These are phyloP conservation scores for Diaporthe australafricana DNA, from an alignment of 2,329 filamentous ascomycete genomes.

Conservation along the genomic window DNA sequence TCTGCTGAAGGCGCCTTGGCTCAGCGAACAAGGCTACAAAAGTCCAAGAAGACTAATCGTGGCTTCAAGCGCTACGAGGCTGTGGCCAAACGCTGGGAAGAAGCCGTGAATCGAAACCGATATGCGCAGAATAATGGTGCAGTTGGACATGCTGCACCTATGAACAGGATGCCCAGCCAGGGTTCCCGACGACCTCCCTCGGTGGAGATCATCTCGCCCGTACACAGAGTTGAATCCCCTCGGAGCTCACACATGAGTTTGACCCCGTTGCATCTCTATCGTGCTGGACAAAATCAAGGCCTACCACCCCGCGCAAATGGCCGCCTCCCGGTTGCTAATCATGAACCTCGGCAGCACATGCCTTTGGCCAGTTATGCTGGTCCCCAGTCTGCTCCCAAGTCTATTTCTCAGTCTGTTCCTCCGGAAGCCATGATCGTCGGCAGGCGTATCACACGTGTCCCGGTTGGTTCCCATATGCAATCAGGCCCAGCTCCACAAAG, in stretches of 20 bases:
- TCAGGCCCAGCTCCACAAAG: slow-evolving; percentile 37
- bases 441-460: slow-evolving; percentile 32
- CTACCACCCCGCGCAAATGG: slow-evolving; percentile 13
- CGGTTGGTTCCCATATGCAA: slow-evolving; percentile 27
- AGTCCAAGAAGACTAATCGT: slow-evolving; percentile 52
- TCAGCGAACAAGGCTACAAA: slow-evolving; percentile 41
- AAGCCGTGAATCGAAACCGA: slow-evolving; percentile 46
- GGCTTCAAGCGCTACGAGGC: slow-evolving; percentile 61
- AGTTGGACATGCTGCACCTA: slow-evolving; percentile 18
- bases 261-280: slow-evolving; percentile 32
- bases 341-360: slow-evolving; percentile 7
- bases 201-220: slow-evolving; percentile 30
- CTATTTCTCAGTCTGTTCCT: slow-evolving; percentile 20
- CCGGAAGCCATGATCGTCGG: slow-evolving; percentile 30
- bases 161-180: slow-evolving; percentile 38
- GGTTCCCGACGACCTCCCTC: slow-evolving; percentile 33
- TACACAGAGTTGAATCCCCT: slow-evolving; percentile 31
- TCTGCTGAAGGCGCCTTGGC: slow-evolving; percentile 24
- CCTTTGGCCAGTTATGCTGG: slow-evolving; percentile 11
- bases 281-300: slow-evolving; percentile 6
- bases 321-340: slow-evolving; percentile 19
- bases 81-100: slow-evolving; percentile 45
- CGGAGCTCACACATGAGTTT: slow-evolving; percentile 35
- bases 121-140: slow-evolving; percentile 37
- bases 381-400: neutral